phyloP scores from a whole-genome alignment of 106 monocot species.

The Triglochin maritima region DNA sequence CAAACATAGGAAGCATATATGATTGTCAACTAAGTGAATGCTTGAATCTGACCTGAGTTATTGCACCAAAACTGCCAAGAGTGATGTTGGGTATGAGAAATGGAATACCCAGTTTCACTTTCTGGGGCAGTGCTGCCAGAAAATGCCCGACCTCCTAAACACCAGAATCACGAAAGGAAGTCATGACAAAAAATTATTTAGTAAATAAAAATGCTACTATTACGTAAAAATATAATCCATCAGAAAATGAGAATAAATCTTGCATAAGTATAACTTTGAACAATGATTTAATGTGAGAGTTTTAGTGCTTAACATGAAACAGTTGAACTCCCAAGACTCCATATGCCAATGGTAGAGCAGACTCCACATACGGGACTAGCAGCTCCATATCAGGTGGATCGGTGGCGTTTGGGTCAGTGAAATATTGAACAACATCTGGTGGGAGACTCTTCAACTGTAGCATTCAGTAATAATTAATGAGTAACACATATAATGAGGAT shows the following conservation, averaged over 20 bases:
- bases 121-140: conserved; percentile 74
- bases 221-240: no score
- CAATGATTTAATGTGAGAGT: background rate
- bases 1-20: background rate
- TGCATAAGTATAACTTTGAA: background rate
- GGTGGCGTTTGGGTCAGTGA: conserved; percentile 92
- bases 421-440: conserved; percentile 79
- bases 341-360: conserved; percentile 90
- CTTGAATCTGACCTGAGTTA: conserved; percentile 55
- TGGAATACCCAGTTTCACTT: conserved; percentile 81
- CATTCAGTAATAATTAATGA: background rate
- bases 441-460: conserved; percentile 79
- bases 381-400: conserved; percentile 92
- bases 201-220: no score
- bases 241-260: no score
- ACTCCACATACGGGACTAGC: conserved; percentile 73
- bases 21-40: background rate
- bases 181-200: no score
- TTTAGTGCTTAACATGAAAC: conserved; percentile 61
- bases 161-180: background rate
- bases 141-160: conserved; percentile 89
- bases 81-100: conserved; percentile 94
- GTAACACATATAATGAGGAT: background rate
- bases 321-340: conserved; percentile 83
- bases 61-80: conserved; percentile 96